Evolutionary conservation across 2,329 filamentous ascomycete species (phyloP), one percentile per base, ranked within the genome.

Genomic region (Thermoascus crustaceus): DNA sequence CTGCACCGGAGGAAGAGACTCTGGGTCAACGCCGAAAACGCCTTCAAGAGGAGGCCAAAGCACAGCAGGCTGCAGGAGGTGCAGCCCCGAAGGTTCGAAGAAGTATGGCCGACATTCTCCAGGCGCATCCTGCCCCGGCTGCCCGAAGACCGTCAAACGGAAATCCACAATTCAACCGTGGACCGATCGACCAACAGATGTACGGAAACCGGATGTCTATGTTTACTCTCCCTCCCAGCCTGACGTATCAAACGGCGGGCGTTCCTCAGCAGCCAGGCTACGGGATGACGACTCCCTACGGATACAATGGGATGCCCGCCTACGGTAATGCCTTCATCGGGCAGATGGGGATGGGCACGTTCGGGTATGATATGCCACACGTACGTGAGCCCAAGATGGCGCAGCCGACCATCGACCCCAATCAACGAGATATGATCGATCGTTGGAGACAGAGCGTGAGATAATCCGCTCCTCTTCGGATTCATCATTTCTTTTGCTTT

Each of bases 371-470:
- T 9, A 45, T 47, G 36, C 49, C 54, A 3, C 35, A 41, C 18
- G n/a, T 47, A 44, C 24, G 45, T 48, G 33, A 46, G 39, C 44
- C 52, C 4, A 54, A 43, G 35, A 47, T 50, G 44, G 49, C 51
- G 18, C 51, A 56, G 39, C 54, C 52, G 18, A 48, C 52, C n/a
- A 58, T 71, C 50, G 65, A 73, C 49, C 57, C 65, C 4, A 61
- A 61, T 35, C 72, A 75, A 49, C 61, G 72, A 35, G 73, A 71
- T 39, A 60, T 72, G 39, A 76, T 79, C 55, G 73, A 78, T 59
- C 70, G 67, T 21, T 79, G 75, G 75, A 67, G 75, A 49, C 64
- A 71, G 43, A 63, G 61, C 37, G 37, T 37, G 19, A 33, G 38
- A 39, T 43, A 41, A n/a, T 29, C 16, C 7, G 11, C 7, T 19